phyloP scores from a whole-genome alignment of 352 stramenopile genomes.

The Phytophthora niederhauseri region DNA sequence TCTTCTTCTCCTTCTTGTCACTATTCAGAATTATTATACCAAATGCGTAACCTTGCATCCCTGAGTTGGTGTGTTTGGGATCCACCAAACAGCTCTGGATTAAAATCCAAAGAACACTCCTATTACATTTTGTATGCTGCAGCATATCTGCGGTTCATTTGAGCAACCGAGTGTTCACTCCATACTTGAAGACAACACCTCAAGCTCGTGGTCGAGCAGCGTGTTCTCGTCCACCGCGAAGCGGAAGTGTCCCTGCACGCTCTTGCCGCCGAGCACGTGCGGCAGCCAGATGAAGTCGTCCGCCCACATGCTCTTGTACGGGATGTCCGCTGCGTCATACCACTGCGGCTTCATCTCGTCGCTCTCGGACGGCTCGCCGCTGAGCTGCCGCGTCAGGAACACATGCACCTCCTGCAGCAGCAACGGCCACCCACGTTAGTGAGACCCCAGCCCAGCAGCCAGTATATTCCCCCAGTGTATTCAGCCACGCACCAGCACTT shows the following conservation, averaged over 20 bases:
- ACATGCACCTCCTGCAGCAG: constrained; percentile 77
- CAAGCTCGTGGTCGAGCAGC: constrained; percentile 58
- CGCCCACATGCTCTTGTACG: constrained; percentile 88
- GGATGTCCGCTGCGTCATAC: constrained; percentile 67
- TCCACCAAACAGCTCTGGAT: too few species aligned
- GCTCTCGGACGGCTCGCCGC: constrained; percentile 76
- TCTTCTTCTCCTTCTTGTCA: too few species aligned
- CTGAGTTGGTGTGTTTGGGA: too few species aligned
- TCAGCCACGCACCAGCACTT: constrained; percentile 56
- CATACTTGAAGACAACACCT: too few species aligned
- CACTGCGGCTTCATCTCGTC: constrained; percentile 92
- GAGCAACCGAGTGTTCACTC: too few species aligned
- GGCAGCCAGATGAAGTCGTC: constrained; percentile 88
- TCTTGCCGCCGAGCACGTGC: constrained; percentile 69
- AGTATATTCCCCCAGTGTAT: background rate
- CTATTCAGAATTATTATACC: too few species aligned
- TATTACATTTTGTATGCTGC: too few species aligned
- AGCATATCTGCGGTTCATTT: too few species aligned
- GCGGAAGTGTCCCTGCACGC: constrained; percentile 71
- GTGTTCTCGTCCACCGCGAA: constrained; percentile 77
- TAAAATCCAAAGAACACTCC: too few species aligned
- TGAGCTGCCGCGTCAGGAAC: constrained; percentile 68
- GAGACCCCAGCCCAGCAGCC: background rate
- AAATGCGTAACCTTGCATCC: too few species aligned
- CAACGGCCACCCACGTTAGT: background rate